Base-by-base conservation (phyloP, 2,329 filamentous ascomycete species). In the Apiospora kogelbergensis region DNA sequence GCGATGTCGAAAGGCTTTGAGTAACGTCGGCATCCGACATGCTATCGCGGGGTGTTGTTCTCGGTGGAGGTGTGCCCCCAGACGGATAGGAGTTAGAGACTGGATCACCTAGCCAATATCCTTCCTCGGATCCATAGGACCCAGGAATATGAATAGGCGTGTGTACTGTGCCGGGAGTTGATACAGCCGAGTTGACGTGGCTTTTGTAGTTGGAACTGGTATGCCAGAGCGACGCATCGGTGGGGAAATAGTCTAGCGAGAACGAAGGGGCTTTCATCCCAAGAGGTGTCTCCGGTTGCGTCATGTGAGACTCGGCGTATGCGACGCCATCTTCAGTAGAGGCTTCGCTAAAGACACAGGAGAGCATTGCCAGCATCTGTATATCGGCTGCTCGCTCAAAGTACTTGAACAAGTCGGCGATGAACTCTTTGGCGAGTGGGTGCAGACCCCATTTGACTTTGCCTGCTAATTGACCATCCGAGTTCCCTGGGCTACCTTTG, bases 291-390 rank as follows among this genome's bases (percentile, higher is more conserved):
- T 90, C 87, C 6, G 88, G 84, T 68, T 89, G 85, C 0, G 86
- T 83, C 66, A 89, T 80, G 68, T 84, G 84, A 1, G 85, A 84
- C 71, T 88, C 88, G 20, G 85, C 84, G 72, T 89, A 89, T 4
- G 88, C 86, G 30, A 88, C 82, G 65, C 84, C 83, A 69, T 89
- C 84, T 57, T 87, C 82, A 0, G 85, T 81, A 15, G 85, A 83
- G 0, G 89, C 84, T 66, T 91, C 89, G 72, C 86, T 88, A 75
- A 92, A 91, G 69, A 92, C 86, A 76, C 90, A 92, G 1, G 90
- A 90, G 37, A 92, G 82, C 89, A 92, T 91, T 10, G 90, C 90
- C 67, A 92, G 76, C 90, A 92, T 92, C 77, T 92, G 90, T 15
- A 91, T 80, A 70, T 92, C 90, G 6, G 86, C 88, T 40, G 85